Evolutionary conservation across 1,284 basidiomycete genomes (phyloP), one percentile per base, ranked within the genome.

Genomic region (Ganoderma lucidum): DNA sequence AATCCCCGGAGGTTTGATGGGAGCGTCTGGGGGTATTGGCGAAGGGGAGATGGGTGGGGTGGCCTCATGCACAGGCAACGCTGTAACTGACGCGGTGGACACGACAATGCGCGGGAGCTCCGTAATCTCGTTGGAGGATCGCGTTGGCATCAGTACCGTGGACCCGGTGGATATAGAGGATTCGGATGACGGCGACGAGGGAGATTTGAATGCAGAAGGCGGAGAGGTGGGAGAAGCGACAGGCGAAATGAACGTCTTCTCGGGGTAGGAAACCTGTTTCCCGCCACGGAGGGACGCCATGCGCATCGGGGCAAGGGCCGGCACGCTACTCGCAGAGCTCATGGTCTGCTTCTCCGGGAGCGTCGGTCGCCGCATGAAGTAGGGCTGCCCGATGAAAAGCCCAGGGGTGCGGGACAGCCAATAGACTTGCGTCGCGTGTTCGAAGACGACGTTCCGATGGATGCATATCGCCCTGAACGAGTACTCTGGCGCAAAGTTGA

Each of bases 381-480:
- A 71, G 2, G 66, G 70, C 23, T 71, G 70, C 12, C 70, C 70
- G 12, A 71, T 66, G 66, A 68, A 71, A 30, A 71, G 42, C 6
- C 70, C 70, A 15, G 70, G 66, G 3, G 70, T 65, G 30, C 64
- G 63, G 4, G 70, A 71, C 14, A 48, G 64, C 70, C 70, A 71
- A 4, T 37, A 45, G 19, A 62, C 35, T 39, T 39, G 35, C 3
- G 66, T 68, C 17, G 45, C 41, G 19, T 60, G 58, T 53, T 71
- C 66, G 30, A 65, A 12, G 4, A 71, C 64, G 64, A 68, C 53
- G 63, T 71, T 71, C 19, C 55, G 62, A 5, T 67, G 23, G 30
- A 63, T 48, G 42, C 64, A 63, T 10, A 71, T 55, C 15, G 63
- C 70, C 41, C 23, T 62, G 44, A 71, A 68, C 17, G 61, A 30